Percentiles rank a stretch among this genome's conserved stretches.
phyloP scores from a whole-genome alignment of 2,329 filamentous ascomycete species.

The Colletotrichum sp. region DNA sequence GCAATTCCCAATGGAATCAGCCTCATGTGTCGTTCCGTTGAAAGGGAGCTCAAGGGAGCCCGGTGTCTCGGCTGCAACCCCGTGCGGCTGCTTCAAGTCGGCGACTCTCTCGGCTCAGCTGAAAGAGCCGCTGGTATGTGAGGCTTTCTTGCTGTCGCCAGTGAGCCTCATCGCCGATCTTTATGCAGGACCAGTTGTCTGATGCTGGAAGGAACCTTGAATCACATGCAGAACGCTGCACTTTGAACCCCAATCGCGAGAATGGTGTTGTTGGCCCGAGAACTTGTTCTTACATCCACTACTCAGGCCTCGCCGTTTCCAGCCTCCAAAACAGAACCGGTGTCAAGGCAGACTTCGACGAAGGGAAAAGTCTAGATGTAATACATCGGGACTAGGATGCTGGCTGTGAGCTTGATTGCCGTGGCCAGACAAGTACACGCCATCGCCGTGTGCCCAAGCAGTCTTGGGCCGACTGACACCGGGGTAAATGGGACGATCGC shows the following conservation, averaged over 20 bases:
- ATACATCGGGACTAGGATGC: neutral
- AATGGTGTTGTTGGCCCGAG: rapidly evolving
- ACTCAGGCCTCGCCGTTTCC: rapidly evolving
- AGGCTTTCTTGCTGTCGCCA: neutral
- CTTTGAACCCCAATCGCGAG: neutral
- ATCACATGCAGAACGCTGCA: neutral
- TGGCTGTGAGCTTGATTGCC: neutral
- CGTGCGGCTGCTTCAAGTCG: neutral
- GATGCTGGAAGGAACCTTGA: neutral
- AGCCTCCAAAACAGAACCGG: neutral
- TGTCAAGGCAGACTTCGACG: neutral
- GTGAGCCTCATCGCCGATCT: neutral
- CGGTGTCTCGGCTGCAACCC: neutral
- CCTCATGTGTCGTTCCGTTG: neutral
- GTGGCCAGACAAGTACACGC: neutral
- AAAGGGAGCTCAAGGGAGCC: neutral
- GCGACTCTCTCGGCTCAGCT: neutral
- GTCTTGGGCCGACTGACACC: neutral
- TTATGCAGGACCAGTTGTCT: neutral
- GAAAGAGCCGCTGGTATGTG: neutral
- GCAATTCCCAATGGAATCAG: neutral
- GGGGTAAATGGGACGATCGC: neutral
- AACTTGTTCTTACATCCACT: rapidly evolving
- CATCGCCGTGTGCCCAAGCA: neutral
- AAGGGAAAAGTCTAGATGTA: neutral